Conservation (phyloP, 2,329 filamentous ascomycete species). For the Xylariaceae sp. region DNA sequence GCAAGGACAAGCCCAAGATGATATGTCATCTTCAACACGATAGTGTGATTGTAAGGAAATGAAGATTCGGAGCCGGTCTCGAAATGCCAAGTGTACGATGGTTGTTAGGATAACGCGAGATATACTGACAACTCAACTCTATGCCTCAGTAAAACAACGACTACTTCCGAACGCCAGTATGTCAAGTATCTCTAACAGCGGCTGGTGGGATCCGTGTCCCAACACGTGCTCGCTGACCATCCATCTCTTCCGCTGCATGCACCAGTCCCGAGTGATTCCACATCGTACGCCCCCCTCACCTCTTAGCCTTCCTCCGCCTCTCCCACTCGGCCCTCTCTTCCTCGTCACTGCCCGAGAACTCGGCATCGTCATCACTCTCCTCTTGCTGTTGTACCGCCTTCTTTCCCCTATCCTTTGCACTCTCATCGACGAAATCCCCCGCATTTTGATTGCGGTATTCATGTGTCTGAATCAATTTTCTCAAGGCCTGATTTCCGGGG, state of each 20-base stretch:
- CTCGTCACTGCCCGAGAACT: constrained; percentile 62
- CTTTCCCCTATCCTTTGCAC: constrained; percentile 17
- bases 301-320: constrained; percentile 38
- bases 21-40: too few species aligned
- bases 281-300: constrained; percentile 9
- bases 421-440: constrained; percentile 50
- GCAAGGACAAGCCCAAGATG: too few species aligned
- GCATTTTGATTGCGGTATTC: constrained; percentile 61
- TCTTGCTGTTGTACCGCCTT: constrained; percentile 27
- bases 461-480: constrained; percentile 62
- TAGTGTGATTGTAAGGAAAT: too few species aligned
- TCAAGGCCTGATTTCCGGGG: constrained; percentile 60
- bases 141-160: constrained; percentile 8
- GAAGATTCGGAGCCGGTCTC: not conserved
- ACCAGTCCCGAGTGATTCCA: too few species aligned
- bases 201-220: too few species aligned
- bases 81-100: too few species aligned
- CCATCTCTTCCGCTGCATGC: too few species aligned
- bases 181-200: not conserved
- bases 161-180: constrained; percentile 1
- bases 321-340: constrained; percentile 62
- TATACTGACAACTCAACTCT: constrained; percentile 9
- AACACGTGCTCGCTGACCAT: too few species aligned
- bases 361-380: constrained; percentile 51
- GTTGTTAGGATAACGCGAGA: not conserved